These are phyloP conservation scores for Silene conica DNA, from an alignment of 148 eudicot species.

Conservation along the genomic window DNA sequence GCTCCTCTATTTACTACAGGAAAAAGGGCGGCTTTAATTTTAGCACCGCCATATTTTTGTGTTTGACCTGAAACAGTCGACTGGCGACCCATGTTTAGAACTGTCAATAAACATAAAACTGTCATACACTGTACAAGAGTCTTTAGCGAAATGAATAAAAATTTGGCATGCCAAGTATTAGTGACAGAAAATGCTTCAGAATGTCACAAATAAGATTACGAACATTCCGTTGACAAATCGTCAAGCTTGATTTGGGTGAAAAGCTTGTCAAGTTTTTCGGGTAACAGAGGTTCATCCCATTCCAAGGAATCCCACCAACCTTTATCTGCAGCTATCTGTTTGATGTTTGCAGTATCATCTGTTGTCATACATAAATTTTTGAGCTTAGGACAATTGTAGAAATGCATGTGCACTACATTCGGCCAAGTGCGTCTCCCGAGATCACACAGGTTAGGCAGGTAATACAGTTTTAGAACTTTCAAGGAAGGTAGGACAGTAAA, in stretches of 20 bases:
- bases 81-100: too few relatives aligned
- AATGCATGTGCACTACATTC: conserved; percentile 14
- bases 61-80: too few relatives aligned
- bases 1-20: too few relatives aligned
- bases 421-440: conserved; percentile 26
- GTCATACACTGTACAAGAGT: too few relatives aligned
- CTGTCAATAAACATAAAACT: too few relatives aligned
- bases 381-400: conserved; percentile 27
- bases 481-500: conserved; percentile 9
- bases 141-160: too few relatives aligned
- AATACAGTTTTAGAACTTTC: conserved; percentile 24
- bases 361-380: conserved; percentile 17
- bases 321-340: conserved; percentile 24
- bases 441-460: conserved; percentile 19
- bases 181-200: too few relatives aligned
- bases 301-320: conserved; percentile 29
- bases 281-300: conserved; percentile 17
- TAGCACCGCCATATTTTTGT: too few relatives aligned
- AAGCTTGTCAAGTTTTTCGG: conserved; percentile 1
- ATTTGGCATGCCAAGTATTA: too few relatives aligned
- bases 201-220: too few relatives aligned
- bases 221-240: conserved; percentile 4
- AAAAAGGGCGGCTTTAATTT: too few relatives aligned
- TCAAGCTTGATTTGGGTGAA: conserved; percentile 10
- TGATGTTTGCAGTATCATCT: conserved; percentile 14